These are phyloP conservation scores for Blastobotrys persicus DNA, from an alignment of 1,139 yeast species.

Conservation along the genomic window DNA sequence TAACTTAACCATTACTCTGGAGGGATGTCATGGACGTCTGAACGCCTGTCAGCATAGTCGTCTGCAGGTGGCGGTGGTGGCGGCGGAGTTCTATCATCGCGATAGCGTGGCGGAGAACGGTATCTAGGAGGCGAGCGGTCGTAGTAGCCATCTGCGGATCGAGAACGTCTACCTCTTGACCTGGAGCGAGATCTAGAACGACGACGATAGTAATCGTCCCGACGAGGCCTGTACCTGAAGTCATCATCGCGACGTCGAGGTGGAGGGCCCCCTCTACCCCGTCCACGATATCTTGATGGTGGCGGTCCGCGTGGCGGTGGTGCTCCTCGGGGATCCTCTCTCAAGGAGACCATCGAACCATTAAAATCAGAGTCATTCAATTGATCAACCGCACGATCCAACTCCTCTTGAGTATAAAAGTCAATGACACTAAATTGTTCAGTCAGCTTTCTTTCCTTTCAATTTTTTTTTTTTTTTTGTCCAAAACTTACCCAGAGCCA, in stretches of 20 bases:
- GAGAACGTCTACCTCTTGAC: conserved; percentile 14
- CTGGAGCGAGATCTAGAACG: conserved; percentile 24
- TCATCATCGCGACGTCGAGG: conserved; percentile 19
- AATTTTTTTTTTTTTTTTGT: background rate
- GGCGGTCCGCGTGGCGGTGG: conserved; percentile 17
- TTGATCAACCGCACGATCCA: conserved; percentile 64
- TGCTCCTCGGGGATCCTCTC: conserved; percentile 56
- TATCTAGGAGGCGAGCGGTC: conserved; percentile 10
- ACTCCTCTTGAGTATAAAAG: conserved; percentile 70
- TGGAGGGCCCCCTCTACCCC: conserved; percentile 35
- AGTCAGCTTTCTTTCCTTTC: background rate
- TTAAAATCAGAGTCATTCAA: conserved; percentile 70
- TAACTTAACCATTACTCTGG: too few species aligned
- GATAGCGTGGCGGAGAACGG: conserved; percentile 9
- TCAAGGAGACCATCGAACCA: conserved; percentile 64
- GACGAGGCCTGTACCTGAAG: conserved; percentile 14
- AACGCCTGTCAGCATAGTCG: background rate
- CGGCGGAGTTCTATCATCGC: conserved; percentile 10
- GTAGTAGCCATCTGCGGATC: conserved; percentile 19
- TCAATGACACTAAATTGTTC: conserved; percentile 58
- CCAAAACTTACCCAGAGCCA: conserved; percentile 29
- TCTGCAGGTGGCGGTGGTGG: conserved; percentile 14
- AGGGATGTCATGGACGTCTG: background rate
- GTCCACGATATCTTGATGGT: conserved; percentile 23
- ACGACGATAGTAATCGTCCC: conserved; percentile 21